Base-by-base conservation (phyloP, 305 asterid genomes). In the Solanum hybrid region DNA sequence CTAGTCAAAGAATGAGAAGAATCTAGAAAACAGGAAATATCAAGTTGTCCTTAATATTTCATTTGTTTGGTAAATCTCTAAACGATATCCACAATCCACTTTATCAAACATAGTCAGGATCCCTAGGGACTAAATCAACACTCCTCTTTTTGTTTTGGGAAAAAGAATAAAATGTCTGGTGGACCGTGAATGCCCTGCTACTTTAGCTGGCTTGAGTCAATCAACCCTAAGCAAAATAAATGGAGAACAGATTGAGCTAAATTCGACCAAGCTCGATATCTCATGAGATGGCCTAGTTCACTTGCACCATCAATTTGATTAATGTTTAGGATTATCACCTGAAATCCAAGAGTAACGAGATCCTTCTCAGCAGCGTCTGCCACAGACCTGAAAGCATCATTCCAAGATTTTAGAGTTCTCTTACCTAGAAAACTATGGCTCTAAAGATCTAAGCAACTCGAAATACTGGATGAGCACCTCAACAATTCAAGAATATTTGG, bases 341-440 rank as follows among this genome's bases (percentile, higher is more conserved):
- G 99, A 94, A 97, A 97, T 86, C 99, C 99, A 91, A 97, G 97
- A 87, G 98, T 92, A 76, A 96, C 90, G 89, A 96, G 96, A 92
- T 97, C 99, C 94, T 96, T 97, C 93, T 97, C 99, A 89, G 96
- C 92, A 90, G 97, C 95, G 89, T 92, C 90, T 90, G 99, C 98
- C 45, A 97, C 97, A 91, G 97, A 95, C 95, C 99, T 97, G 93
- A 90, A 89, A 37, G 89, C 77, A 51, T 84, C 41, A 84, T 84
- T 29, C 22, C 41, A 84, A 31, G 39, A 83, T 83, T 38, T 84
- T 84, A 45, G 37, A 51, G 41, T 51, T 84, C 76, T 84, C 73
- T 84, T 51, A 57, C 27, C 41, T 20, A 12, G 33, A 51, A 29
- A 51, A 10, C 4, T 51, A 31, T 20, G 88, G 39, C 88, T 20